These are phyloP conservation scores for Sphagnum fallax DNA, from an alignment of 228 moss, liverwort and hornwort species.

Conservation along the genomic window DNA sequence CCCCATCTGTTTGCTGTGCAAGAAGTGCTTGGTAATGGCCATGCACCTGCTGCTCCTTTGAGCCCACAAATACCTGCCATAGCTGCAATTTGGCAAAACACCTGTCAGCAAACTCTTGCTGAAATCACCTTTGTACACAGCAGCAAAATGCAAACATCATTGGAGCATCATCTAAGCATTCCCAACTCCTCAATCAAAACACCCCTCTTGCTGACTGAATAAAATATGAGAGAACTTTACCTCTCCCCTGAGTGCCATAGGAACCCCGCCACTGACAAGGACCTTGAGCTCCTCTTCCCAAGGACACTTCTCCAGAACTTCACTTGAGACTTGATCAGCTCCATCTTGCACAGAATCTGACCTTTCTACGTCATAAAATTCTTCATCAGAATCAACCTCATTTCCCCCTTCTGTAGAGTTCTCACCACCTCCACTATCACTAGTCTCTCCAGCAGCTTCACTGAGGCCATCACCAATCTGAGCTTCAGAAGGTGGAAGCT, in stretches of 20 bases:
- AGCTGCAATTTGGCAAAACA: conserved; percentile 24
- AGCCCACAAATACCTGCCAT: conserved; percentile 88
- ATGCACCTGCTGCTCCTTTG: conserved; percentile 52
- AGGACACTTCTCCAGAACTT: conserved; percentile 14
- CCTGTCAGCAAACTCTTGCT: neutral
- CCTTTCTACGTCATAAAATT: conserved; percentile 8
- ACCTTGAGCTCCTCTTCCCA: conserved; percentile 67
- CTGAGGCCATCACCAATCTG: neutral
- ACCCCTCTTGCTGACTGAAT: neutral
- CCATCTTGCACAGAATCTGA: conserved; percentile 13
- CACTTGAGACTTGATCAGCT: conserved; percentile 24
- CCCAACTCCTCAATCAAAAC: too few species aligned
- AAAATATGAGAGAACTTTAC: conserved; percentile 7
- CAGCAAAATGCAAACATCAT: neutral
- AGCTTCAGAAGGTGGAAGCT: neutral
- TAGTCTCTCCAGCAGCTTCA: conserved; percentile 1
- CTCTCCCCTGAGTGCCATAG: conserved; percentile 75
- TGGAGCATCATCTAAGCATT: neutral
- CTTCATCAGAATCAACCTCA: conserved; percentile 1
- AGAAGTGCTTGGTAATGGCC: conserved; percentile 71
- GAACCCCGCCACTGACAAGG: conserved; percentile 72
- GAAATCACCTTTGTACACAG: neutral
- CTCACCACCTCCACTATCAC: conserved; percentile 6
- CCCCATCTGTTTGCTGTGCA: conserved; percentile 41
- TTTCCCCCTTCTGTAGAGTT: conserved; percentile 3